phyloP scores from a whole-genome alignment of 306 rosid genomes.

The Fagus crenata region DNA sequence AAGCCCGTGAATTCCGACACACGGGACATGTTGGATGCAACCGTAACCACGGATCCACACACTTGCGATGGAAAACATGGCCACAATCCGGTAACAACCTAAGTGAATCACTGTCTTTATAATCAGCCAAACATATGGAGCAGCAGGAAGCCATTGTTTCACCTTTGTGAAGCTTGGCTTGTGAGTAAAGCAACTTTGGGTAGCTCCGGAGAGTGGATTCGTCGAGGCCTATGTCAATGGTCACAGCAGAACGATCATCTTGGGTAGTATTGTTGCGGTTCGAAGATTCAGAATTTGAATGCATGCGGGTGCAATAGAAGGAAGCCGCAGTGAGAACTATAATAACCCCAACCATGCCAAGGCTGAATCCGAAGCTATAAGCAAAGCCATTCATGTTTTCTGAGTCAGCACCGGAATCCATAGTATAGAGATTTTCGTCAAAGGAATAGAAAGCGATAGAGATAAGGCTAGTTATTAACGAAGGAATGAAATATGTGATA shows the following conservation, averaged over 20 bases:
- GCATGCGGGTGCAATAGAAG: slow-evolving; percentile 19
- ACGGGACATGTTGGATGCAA: slow-evolving; percentile 23
- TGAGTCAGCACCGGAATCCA: not conserved
- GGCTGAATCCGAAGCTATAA: slow-evolving; percentile 21
- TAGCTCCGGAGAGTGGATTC: slow-evolving; percentile 19
- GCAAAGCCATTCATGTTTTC: not conserved
- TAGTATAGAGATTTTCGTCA: slow-evolving; percentile 3
- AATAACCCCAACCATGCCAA: slow-evolving; percentile 23
- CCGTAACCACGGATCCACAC: slow-evolving; percentile 31
- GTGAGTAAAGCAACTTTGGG: slow-evolving; percentile 17
- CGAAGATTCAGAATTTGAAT: not conserved
- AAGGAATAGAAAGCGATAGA: no score
- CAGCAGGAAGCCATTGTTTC: slow-evolving; percentile 3
- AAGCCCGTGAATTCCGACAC: no score
- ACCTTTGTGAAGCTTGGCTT: slow-evolving; percentile 18
- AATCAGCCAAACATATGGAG: slow-evolving; percentile 29
- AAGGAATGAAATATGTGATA: no score
- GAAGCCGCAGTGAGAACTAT: not conserved
- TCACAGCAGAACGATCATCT: not conserved
- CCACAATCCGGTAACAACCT: slow-evolving; percentile 36
- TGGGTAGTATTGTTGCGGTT: not conserved
- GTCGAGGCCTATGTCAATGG: slow-evolving; percentile 10
- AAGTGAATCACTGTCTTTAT: slow-evolving; percentile 18
- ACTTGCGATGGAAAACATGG: slow-evolving; percentile 26
- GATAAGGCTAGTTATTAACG: no score